Conservation (phyloP, 495 filamentous ascomycete species). For the Hypoxylon subgilvum region DNA sequence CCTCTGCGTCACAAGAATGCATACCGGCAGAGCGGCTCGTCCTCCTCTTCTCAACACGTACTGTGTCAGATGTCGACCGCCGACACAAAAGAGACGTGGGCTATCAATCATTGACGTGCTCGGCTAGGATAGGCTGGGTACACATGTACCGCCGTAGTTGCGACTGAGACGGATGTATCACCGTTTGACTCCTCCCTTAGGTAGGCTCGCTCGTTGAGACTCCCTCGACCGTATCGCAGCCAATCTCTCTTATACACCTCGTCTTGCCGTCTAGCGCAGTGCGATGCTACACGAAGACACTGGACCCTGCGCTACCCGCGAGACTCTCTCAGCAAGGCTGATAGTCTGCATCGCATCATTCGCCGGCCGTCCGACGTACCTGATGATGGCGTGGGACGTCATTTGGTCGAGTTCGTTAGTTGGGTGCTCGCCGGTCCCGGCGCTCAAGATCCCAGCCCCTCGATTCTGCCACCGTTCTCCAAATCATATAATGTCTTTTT, state of each 20-base stretch:
- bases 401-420: constrained; percentile 3
- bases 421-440: constrained; percentile 12
- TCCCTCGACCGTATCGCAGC: not conserved
- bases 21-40: not conserved
- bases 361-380: not conserved
- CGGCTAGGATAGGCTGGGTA: not conserved
- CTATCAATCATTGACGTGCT: not conserved
- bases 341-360: not conserved
- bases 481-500: constrained; percentile 19
- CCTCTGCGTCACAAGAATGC: not conserved
- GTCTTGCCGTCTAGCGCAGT: not conserved
- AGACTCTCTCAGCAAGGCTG: constrained; percentile 4
- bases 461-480: constrained; percentile 1
- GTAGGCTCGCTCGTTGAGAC: not conserved
- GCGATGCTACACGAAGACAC: no score
- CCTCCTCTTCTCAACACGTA: no score
- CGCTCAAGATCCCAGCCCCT: not conserved
- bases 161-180: not conserved
- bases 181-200: not conserved
- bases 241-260: not conserved
- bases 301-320: no score
- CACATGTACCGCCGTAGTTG: constrained; percentile 5
- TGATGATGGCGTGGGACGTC: constrained; percentile 1
- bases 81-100: constrained; percentile 14
- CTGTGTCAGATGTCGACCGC: not conserved